A percentile compares a stretch with the other conserved stretches of the same genome.
Evolutionary conservation across 2,329 filamentous ascomycete species (phyloP).

Genomic region (Metarhizium rileyi): DNA sequence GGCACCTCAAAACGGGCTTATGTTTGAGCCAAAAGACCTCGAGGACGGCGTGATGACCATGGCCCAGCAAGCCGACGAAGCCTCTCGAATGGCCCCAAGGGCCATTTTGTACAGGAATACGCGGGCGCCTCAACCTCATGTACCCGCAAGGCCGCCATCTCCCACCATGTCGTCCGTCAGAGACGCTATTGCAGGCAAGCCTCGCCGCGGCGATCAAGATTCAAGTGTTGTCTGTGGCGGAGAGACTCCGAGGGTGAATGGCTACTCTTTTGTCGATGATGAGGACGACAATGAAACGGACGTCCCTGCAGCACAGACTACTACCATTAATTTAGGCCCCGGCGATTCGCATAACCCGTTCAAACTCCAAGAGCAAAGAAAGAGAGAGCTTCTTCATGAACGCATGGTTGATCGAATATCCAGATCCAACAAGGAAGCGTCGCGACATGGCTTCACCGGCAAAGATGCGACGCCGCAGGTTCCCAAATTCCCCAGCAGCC

Average conservation of each 20-base stretch:
- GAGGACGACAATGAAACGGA: constrained; percentile 44
- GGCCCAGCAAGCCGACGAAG: constrained; percentile 56
- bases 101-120: constrained; percentile 77
- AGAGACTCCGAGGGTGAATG: constrained; percentile 85
- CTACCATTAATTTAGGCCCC: constrained; percentile 47
- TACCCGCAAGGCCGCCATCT: constrained; percentile 49
- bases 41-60: constrained; percentile 52
- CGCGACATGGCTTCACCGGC: constrained; percentile 48
- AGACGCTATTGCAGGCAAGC: constrained; percentile 70
- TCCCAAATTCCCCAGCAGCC: constrained; percentile 62
- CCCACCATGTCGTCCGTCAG: constrained; percentile 78
- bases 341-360: constrained; percentile 68
- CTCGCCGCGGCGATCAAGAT: constrained; percentile 53
- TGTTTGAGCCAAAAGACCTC: constrained; percentile 67
- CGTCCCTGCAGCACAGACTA: constrained; percentile 18
- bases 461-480: constrained; percentile 50
- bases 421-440: constrained; percentile 56
- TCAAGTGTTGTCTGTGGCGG: constrained; percentile 45
- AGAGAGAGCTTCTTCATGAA: constrained; percentile 72
- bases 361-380: constrained; percentile 62
- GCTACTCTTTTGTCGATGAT: constrained; percentile 90
- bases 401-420: constrained; percentile 78
- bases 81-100: constrained; percentile 67
- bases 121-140: constrained; percentile 50
- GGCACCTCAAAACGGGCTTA: constrained; percentile 69